These are phyloP conservation scores for Cairneyella variabilis DNA, from an alignment of 495 filamentous ascomycete species.

Conservation along the genomic window DNA sequence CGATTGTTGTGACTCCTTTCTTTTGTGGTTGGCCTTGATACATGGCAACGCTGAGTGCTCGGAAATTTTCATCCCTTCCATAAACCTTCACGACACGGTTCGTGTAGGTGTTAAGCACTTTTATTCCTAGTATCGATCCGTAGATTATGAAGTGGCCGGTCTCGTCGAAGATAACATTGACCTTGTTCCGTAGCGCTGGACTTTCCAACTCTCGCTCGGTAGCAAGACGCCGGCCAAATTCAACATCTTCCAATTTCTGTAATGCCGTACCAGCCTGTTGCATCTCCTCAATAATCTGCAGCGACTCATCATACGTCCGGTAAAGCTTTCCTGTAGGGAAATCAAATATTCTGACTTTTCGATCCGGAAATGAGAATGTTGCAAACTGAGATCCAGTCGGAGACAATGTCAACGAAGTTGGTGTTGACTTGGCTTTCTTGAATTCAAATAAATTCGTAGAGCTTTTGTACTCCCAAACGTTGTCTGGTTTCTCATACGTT, in stretches of 20 bases:
- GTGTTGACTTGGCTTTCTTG: conserved; percentile 87
- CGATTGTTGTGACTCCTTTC: conserved; percentile 89
- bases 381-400: conserved; percentile 81
- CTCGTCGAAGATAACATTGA: conserved; percentile 92
- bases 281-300: conserved; percentile 82
- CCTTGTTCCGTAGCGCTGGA: conserved; percentile 56
- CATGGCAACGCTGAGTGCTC: conserved; percentile 76
- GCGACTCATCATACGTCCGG: conserved; percentile 91
- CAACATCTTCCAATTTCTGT: conserved; percentile 77
- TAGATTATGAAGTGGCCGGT: conserved; percentile 94
- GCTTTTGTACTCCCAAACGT: conserved; percentile 88
- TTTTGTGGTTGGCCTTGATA: conserved; percentile 94
- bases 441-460: conserved; percentile 94
- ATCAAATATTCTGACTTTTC: conserved; percentile 88
- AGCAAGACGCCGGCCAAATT: conserved; percentile 87
- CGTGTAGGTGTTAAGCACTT: conserved; percentile 91
- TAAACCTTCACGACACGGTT: conserved; percentile 87
- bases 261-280: conserved; percentile 84
- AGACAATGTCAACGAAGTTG: conserved; percentile 81
- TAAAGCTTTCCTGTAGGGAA: conserved; percentile 84
- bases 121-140: conserved; percentile 84
- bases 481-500: conserved; percentile 84
- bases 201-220: conserved; percentile 82
- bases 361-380: conserved; percentile 89
- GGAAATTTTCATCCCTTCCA: conserved; percentile 82